Conservation (phyloP, 202 grass and related monocot species). For the Panicum virgatum region DNA sequence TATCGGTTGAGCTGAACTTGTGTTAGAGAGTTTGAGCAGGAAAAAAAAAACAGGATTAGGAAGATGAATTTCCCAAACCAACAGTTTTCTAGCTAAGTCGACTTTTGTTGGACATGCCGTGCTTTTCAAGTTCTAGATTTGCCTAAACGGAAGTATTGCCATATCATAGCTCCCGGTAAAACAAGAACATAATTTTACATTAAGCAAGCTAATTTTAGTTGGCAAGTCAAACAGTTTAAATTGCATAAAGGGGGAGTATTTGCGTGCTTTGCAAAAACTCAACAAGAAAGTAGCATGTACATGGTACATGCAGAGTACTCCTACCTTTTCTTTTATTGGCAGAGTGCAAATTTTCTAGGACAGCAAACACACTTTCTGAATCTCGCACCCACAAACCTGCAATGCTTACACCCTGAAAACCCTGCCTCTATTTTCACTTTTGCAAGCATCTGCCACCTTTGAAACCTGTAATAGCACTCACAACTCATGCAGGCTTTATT, state of each 20-base stretch:
- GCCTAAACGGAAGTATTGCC: too few species aligned
- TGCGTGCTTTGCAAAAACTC: background rate
- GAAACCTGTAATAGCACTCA: slow-evolving; percentile 30
- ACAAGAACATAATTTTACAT: too few species aligned
- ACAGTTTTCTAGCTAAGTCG: background rate
- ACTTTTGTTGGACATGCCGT: background rate
- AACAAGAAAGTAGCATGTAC: background rate
- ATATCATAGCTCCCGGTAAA: background rate
- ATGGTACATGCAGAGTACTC: background rate
- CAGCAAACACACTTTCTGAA: slow-evolving; percentile 5
- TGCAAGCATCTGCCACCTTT: slow-evolving; percentile 33
- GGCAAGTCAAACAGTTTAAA: background rate
- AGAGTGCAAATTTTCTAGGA: background rate
- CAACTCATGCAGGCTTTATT: background rate
- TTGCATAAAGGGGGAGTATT: background rate
- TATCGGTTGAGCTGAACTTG: background rate
- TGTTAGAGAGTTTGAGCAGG: background rate
- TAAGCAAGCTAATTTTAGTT: background rate
- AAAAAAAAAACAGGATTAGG: background rate
- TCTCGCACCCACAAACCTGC: background rate
- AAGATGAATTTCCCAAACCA: background rate
- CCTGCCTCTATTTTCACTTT: slow-evolving; percentile 26
- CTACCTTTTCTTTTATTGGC: too few species aligned
- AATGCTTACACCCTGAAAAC: slow-evolving; percentile 28
- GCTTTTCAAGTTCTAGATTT: too few species aligned